These are phyloP conservation scores for Handroanthus guayacan DNA, from an alignment of 257 asterid species.

Conservation along the genomic window DNA sequence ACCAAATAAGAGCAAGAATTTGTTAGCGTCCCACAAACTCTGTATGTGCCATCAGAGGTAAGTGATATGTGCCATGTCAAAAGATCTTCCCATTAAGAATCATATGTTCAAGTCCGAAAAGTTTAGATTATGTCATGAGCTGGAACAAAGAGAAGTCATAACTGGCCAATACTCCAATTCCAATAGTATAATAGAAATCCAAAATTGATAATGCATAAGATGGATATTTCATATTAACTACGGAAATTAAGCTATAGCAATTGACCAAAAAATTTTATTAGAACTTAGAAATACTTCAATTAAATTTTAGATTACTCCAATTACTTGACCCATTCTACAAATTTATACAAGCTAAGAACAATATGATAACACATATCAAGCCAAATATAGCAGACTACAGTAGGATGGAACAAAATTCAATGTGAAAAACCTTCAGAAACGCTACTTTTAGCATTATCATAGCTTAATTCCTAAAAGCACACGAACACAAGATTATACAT, in stretches of 20 bases:
- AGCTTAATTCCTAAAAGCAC: not conserved
- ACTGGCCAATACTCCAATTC: not conserved
- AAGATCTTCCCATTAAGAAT: not conserved
- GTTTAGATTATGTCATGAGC: not conserved
- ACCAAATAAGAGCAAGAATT: not conserved
- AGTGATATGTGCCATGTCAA: not conserved
- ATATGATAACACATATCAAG: not conserved
- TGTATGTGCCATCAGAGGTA: not conserved
- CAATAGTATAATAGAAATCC: not conserved
- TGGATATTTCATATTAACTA: too few relatives aligned
- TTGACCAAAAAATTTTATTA: not conserved
- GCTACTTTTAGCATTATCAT: not conserved
- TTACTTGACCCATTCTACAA: not conserved
- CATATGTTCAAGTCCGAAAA: not conserved
- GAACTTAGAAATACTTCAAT: not conserved
- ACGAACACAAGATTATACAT: not conserved
- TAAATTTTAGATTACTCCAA: not conserved
- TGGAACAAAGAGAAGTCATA: not conserved
- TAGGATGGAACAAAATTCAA: not conserved
- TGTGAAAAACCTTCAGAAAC: not conserved
- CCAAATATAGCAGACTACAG: not conserved
- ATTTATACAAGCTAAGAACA: not conserved
- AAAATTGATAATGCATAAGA: not conserved
- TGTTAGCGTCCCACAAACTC: not conserved
- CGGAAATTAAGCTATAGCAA: too few relatives aligned